phyloP scores from a whole-genome alignment of 257 asterid species.

The Solanum peruvianum region DNA sequence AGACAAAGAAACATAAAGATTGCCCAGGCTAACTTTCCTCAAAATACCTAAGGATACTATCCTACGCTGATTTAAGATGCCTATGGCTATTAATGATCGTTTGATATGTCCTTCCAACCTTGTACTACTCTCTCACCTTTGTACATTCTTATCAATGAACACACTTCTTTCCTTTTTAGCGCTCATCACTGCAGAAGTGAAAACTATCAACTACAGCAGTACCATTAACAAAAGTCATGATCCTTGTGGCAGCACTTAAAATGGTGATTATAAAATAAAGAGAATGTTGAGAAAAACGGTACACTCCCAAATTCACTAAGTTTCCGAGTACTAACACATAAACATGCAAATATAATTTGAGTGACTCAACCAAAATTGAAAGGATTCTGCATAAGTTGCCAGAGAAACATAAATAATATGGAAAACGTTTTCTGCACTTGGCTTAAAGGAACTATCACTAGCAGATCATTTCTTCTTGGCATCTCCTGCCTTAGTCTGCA shows the following conservation, averaged over 20 bases:
- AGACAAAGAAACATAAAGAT: not conserved
- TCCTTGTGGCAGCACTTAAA: not conserved
- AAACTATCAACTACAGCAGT: not conserved
- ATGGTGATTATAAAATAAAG: not conserved
- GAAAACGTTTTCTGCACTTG: not conserved
- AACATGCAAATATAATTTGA: not conserved
- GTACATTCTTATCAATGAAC: not conserved
- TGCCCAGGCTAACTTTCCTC: not conserved
- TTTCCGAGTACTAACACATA: not conserved
- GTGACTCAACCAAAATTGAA: not conserved
- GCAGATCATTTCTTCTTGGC: constrained; percentile 9
- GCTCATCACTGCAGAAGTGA: not conserved
- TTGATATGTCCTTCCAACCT: not conserved
- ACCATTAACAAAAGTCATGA: not conserved
- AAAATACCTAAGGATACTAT: not conserved
- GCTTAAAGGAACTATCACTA: not conserved
- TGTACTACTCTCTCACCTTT: not conserved
- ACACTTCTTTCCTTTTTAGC: not conserved
- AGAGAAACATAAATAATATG: not conserved
- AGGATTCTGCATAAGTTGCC: not conserved
- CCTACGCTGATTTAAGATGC: not conserved
- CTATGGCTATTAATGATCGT: not conserved
- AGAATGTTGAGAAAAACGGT: not conserved
- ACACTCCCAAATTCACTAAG: not conserved
- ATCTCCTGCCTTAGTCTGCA: constrained; percentile 29